Conservation (phyloP, 1,284 basidiomycete species). For the Sporisorium scitamineum region DNA sequence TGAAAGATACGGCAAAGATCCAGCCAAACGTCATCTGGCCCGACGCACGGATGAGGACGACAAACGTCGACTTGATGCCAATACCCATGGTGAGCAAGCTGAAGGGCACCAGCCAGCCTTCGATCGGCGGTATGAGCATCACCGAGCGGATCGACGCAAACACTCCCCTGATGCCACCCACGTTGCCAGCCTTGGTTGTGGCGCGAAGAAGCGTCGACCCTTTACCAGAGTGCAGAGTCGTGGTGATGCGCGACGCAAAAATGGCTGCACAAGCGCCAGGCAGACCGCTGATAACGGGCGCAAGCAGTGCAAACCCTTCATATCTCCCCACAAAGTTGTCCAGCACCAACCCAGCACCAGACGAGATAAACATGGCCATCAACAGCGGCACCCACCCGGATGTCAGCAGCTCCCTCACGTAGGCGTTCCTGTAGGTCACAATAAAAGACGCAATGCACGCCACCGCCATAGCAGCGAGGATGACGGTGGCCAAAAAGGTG, state of each 20-base stretch:
- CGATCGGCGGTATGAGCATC: conserved; percentile 43
- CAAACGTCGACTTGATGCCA: conserved; percentile 52
- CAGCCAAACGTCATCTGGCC: conserved; percentile 61
- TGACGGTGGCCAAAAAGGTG: conserved; percentile 69
- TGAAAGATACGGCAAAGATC: conserved; percentile 53
- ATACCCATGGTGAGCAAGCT: conserved; percentile 56
- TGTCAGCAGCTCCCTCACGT: conserved; percentile 79
- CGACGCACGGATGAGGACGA: conserved; percentile 46
- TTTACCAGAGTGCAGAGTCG: conserved; percentile 77
- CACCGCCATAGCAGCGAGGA: conserved; percentile 77
- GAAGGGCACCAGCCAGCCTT: conserved; percentile 62
- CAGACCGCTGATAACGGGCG: conserved; percentile 84
- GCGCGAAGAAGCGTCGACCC: conserved; percentile 34
- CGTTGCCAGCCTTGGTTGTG: conserved; percentile 28
- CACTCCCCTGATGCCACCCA: conserved; percentile 27
- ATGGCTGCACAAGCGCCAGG: conserved; percentile 85
- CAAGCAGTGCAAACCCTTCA: conserved; percentile 86
- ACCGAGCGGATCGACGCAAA: conserved; percentile 26
- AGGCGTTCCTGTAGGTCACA: conserved; percentile 75
- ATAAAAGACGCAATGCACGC: conserved; percentile 75
- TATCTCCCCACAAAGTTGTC: conserved; percentile 88
- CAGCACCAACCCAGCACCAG: conserved; percentile 88
- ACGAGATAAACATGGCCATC: conserved; percentile 90
- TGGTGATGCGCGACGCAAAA: conserved; percentile 89
- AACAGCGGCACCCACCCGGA: conserved; percentile 92